Evolutionary conservation across 176 grass and related monocot genomes (phyloP), one percentile per base, ranked within the genome.

Genomic region (Tillandsia leiboldiana): DNA sequence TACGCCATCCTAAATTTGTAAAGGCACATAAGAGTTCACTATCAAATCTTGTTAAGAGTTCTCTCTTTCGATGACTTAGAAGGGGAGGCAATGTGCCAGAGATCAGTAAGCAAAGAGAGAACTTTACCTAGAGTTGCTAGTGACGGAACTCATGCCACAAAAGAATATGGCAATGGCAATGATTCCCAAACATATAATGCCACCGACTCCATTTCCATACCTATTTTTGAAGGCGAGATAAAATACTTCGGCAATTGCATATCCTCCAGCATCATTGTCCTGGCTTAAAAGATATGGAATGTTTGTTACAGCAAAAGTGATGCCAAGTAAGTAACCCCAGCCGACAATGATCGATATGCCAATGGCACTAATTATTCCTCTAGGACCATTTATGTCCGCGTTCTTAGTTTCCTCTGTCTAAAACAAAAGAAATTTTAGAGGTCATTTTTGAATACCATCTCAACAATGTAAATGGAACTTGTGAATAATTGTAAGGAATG

Each of bases 381-480:
- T 90, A 0, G 86, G 86, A 2, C 94, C 89, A 50, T 85, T 97
- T 85, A 51, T 84, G 62, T 97, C 94, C 2, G 84, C 86, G 2
- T 81, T 92, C 15, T 93, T 97, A 1, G 94, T 92, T 57, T 97
- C 89, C 59, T 97, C 94, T 0, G 89, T 92, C 89, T 92, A 68
- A 47, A 71, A 50, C 9, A 79, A 11, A 65, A 59, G 8, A 59
- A 22, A 13, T 59, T 17, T 14, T 59, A 22, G n/a, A 59, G 56
- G 56, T 59, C 56, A 22, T 59, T 14, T 9, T 59, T 6, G 5
- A 59, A 9, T n/a, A 22, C 56, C 0, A 59, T 18, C 20, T 3
- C n/a, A 59, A 22, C 17, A 56, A 12, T 56, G 3, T 1, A 56
- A 24, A 24, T 24, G 24, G 24, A 24, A 24, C 24, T 24, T 24